Evolutionary conservation across 768 basidiomycete species (phyloP), one percentile per base, ranked within the genome.

Genomic region (Asterophora lycoperdoides): DNA sequence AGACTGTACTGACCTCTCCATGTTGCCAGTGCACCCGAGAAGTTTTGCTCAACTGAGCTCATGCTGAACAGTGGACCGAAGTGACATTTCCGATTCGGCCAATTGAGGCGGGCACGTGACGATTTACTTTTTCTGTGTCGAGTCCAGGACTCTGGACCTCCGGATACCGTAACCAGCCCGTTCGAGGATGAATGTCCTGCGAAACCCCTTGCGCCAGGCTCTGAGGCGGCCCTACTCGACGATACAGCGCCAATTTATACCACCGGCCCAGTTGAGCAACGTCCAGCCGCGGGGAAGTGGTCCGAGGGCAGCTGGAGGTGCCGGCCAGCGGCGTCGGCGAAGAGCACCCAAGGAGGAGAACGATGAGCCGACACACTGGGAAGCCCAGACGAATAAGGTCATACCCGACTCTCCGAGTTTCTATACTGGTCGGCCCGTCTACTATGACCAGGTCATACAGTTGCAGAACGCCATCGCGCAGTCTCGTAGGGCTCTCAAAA

Each of bases 21-120:
- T 69, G 92, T 91, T 45, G 86, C 70, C 42, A 97, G 70, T 19
- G 94, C 94, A 41, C 84, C 85, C n/a, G 91, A 89, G 70, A 97
- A 97, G 68, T 95, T 94, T 55, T 84, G 79, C 60, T 88, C 88
- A 20, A 64, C 55, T 48, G 66, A 57, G 56, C 60, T 63, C 63
- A 64, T 67, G 44, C 18, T 32, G 33, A 46, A 29, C 15, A 28
- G 33, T 34, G 19, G 19, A 23, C 29, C 9, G n/a, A n/a, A n/a
- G n/a, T n/a, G n/a, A n/a, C n/a, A n/a, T n/a, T n/a, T n/a, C n/a
- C n/a, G n/a, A n/a, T n/a, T n/a, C n/a, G n/a, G 17, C 5, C 17
- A 5, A 49, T 34, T 43, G 47, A 57, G 55, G 53, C 56, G 54
- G 53, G 56, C 62, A 62, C 60, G 60, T 62, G 60, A 59, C 49